A percentile compares a stretch with the other conserved stretches of the same genome.
Evolutionary conservation across 768 basidiomycete genomes (phyloP).

Genomic region (Sporobolomyces roseus): DNA sequence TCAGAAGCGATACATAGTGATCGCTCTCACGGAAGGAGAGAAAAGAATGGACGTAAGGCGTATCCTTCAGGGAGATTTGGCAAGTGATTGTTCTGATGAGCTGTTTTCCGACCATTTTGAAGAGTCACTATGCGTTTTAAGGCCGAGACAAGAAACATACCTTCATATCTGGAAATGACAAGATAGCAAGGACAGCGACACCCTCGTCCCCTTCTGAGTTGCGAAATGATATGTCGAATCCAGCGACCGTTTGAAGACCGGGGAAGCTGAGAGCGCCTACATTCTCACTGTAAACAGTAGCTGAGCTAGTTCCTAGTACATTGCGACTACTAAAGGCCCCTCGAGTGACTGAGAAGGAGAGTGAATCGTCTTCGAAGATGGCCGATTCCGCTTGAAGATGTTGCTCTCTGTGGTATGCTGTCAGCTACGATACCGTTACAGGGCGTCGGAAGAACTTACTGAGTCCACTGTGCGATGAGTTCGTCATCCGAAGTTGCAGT

Average conservation of each 20-base stretch:
- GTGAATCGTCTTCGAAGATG: conserved; percentile 1
- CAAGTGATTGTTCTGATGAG: conserved; percentile 36
- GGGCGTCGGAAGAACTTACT: not conserved
- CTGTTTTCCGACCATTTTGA: conserved; percentile 29
- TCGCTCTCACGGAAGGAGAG: conserved; percentile 46
- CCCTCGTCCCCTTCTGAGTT: conserved; percentile 34
- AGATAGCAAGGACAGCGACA: conserved; percentile 42
- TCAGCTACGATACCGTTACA: not conserved
- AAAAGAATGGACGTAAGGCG: conserved; percentile 47
- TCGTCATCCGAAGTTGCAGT: not conserved
- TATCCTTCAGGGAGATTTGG: conserved; percentile 26
- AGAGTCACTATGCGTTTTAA: too few relatives aligned
- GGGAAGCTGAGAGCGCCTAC: not conserved
- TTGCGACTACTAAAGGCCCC: not conserved
- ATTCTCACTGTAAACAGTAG: not conserved
- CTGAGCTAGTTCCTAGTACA: not conserved
- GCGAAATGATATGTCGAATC: conserved; percentile 45
- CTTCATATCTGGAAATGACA: conserved; percentile 43
- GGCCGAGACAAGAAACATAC: too few relatives aligned
- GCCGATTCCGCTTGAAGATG: not conserved
- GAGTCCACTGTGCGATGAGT: not conserved
- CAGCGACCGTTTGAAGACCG: conserved; percentile 42
- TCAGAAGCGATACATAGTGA: conserved; percentile 38
- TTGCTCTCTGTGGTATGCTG: not conserved
- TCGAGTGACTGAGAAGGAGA: not conserved